phyloP scores from a whole-genome alignment of 495 filamentous ascomycete genomes.

The Penicillium dipodomyicola region DNA sequence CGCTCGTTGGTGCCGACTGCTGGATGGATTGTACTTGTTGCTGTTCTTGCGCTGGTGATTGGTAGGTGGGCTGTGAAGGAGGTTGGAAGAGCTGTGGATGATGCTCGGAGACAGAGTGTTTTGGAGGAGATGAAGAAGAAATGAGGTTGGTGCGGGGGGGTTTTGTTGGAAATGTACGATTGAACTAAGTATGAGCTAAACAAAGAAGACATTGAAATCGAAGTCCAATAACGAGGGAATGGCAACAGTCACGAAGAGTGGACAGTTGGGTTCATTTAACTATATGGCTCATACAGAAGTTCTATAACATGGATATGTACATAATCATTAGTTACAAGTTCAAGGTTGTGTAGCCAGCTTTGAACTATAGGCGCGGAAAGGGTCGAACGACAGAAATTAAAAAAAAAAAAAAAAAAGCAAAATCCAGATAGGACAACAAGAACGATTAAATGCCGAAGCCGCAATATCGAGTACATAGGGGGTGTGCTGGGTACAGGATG shows the following conservation, averaged over 20 bases:
- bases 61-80: slow-evolving; percentile 32
- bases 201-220: neutral
- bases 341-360: neutral
- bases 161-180: neutral
- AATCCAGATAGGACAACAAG: neutral
- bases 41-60: slow-evolving; percentile 49
- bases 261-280: neutral
- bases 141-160: neutral
- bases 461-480: slow-evolving; percentile 16
- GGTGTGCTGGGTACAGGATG: slow-evolving; percentile 19
- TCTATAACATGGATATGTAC: neutral
- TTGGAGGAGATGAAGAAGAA: slow-evolving; percentile 25
- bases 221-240: neutral
- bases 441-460: neutral
- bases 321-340: neutral
- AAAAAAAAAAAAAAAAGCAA: neutral
- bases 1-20: slow-evolving; percentile 66
- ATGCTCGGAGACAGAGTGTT: slow-evolving; percentile 15
- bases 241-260: neutral
- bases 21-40: slow-evolving; percentile 56
- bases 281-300: neutral
- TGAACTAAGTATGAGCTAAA: neutral
- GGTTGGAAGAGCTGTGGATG: slow-evolving; percentile 30
- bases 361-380: neutral
- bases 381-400: neutral